These are phyloP conservation scores for Tolypocladium paradoxum DNA, from an alignment of 2,329 filamentous ascomycete species.

Conservation along the genomic window DNA sequence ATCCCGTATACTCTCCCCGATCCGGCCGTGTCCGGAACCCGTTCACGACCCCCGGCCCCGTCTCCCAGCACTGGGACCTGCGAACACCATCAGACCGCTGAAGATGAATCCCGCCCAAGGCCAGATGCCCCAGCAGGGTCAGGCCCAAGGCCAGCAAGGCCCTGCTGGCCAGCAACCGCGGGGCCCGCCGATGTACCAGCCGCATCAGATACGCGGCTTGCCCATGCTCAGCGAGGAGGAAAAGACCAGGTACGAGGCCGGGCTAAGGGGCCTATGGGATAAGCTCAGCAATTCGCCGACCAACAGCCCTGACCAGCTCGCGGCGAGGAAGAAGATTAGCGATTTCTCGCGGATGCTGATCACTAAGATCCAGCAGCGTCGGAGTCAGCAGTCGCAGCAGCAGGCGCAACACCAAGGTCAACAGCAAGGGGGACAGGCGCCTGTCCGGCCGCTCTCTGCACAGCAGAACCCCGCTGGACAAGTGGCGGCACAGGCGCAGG, in stretches of 20 bases:
- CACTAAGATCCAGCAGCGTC: conserved; percentile 35
- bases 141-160: conserved; percentile 13
- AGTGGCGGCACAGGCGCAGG: conserved; percentile 7
- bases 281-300: conserved; percentile 36
- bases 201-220: conserved; percentile 40
- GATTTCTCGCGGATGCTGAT: conserved; percentile 51
- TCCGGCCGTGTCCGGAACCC: background rate
- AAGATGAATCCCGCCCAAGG: conserved; percentile 15
- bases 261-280: conserved; percentile 42
- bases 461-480: conserved; percentile 7
- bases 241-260: conserved; percentile 47
- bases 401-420: conserved; percentile 1
- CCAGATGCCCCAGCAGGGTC: conserved; percentile 13
- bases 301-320: conserved; percentile 36
- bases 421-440: background rate
- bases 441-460: background rate
- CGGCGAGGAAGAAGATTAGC: conserved; percentile 45
- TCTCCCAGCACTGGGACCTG: background rate
- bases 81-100: background rate
- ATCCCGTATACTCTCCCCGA: background rate
- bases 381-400: conserved; percentile 19
- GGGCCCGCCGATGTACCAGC: conserved; percentile 34
- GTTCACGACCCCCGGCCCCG: background rate
- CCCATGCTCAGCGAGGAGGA: conserved; percentile 42
- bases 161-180: conserved; percentile 13